phyloP scores from a whole-genome alignment of 208 protist genomes.

The Novymonas esmeraldas region DNA sequence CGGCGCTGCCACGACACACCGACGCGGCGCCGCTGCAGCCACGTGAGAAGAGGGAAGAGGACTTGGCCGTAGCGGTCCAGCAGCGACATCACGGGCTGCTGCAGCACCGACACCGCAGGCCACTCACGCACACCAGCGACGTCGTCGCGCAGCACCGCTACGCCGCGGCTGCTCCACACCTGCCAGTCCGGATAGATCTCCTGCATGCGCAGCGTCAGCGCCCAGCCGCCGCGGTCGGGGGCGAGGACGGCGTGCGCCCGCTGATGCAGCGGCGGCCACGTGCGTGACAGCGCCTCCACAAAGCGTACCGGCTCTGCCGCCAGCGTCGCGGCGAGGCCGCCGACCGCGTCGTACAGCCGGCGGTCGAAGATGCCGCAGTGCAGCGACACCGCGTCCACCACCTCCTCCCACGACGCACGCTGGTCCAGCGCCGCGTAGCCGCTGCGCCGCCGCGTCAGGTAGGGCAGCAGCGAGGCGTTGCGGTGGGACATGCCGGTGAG shows the following conservation, averaged over 20 bases:
- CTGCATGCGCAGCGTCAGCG: slow-evolving; percentile 27
- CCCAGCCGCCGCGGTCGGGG: slow-evolving; percentile 33
- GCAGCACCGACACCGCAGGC: not conserved
- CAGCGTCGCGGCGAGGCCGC: slow-evolving; percentile 19
- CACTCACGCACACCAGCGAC: not conserved
- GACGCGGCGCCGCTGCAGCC: slow-evolving; percentile 20
- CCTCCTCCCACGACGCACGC: slow-evolving; percentile 29
- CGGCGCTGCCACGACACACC: slow-evolving; percentile 1
- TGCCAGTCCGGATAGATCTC: slow-evolving; percentile 28
- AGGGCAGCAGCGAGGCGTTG: slow-evolving; percentile 10
- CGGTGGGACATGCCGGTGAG: slow-evolving; percentile 7
- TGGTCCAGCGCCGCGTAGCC: slow-evolving; percentile 27
- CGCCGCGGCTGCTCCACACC: slow-evolving; percentile 28
- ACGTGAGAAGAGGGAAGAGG: too few species aligned
- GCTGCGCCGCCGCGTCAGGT: slow-evolving; percentile 24
- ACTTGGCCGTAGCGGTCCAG: not conserved
- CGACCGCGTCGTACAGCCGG: slow-evolving; percentile 25
- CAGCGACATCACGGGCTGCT: slow-evolving; percentile 2
- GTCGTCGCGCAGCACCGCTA: slow-evolving; percentile 25
- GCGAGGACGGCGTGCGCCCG: slow-evolving; percentile 2
- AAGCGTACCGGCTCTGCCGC: not conserved
- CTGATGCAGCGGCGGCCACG: not conserved
- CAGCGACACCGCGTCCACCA: slow-evolving; percentile 31
- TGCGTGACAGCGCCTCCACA: not conserved
- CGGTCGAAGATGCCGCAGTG: slow-evolving; percentile 36